phyloP scores from a whole-genome alignment of 345 rosid species.

The Melaleuca alternifolia region DNA sequence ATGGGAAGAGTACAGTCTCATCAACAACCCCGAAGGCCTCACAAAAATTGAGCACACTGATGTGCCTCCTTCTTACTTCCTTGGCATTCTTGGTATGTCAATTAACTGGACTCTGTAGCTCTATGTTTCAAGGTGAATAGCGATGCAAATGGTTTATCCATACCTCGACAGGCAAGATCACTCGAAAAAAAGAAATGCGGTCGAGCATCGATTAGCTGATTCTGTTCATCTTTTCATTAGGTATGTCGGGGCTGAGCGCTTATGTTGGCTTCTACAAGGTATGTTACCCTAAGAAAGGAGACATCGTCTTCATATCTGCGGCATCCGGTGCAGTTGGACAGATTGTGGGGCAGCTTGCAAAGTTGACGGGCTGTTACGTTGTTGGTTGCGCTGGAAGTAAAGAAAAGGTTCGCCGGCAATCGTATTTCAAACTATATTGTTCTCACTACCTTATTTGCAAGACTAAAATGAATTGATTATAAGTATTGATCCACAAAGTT shows the following conservation, averaged over 20 bases:
- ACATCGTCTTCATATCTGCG: neutral
- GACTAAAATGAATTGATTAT: neutral
- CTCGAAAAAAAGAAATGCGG: neutral
- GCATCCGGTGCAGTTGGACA: constrained; percentile 13
- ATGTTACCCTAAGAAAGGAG: constrained; percentile 8
- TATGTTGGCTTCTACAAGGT: constrained; percentile 6
- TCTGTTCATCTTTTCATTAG: neutral
- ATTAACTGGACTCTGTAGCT: neutral
- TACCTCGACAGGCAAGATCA: neutral
- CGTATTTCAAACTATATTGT: neutral
- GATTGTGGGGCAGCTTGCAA: constrained; percentile 6
- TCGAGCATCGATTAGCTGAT: neutral
- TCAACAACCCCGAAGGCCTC: constrained; percentile 22
- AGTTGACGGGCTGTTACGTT: constrained; percentile 3
- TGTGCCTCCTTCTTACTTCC: constrained; percentile 56
- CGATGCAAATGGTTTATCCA: neutral
- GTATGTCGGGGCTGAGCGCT: constrained; percentile 6
- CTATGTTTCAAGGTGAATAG: neutral
- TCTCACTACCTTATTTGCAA: neutral
- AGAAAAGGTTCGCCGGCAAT: neutral
- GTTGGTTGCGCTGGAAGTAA: constrained; percentile 8
- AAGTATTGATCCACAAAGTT: neutral
- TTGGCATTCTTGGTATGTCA: constrained; percentile 66
- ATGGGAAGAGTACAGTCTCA: constrained; percentile 77
- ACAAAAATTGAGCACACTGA: constrained; percentile 32